These are phyloP conservation scores for Byssothecium circinans DNA, from an alignment of 2,329 filamentous ascomycete species.

Conservation along the genomic window DNA sequence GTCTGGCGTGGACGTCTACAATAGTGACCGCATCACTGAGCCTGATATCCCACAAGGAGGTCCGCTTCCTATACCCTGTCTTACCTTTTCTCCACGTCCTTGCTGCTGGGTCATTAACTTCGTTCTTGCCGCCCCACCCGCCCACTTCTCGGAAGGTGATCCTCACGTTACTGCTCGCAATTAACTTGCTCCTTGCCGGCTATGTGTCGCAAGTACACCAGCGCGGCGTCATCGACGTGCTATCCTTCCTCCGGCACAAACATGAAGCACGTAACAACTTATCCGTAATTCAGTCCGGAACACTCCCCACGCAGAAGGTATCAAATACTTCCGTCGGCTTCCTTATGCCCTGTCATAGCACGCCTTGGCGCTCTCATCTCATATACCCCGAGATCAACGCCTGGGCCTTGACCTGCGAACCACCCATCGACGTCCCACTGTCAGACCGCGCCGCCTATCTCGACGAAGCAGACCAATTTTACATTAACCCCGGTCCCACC, in stretches of 20 bases:
- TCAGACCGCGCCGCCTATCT: constrained; percentile 68
- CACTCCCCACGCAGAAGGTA: constrained; percentile 6
- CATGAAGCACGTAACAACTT: constrained; percentile 57
- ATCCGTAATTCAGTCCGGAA: constrained; percentile 66
- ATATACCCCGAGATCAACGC: constrained; percentile 73
- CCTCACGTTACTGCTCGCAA: constrained; percentile 56
- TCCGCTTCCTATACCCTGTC: constrained; percentile 93
- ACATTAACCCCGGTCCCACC: constrained; percentile 59
- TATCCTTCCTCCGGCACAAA: constrained; percentile 73
- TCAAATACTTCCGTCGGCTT: constrained; percentile 65
- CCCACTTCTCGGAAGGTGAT: constrained; percentile 52
- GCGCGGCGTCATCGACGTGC: constrained; percentile 73
- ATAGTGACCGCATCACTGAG: constrained; percentile 68
- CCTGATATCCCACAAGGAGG: constrained; percentile 89
- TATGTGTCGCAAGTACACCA: constrained; percentile 78
- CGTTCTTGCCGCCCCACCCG: constrained; percentile 60
- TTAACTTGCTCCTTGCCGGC: constrained; percentile 71
- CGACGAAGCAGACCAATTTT: constrained; percentile 92
- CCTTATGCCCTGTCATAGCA: constrained; percentile 93
- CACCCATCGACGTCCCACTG: constrained; percentile 70
- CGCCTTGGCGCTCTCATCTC: constrained; percentile 89
- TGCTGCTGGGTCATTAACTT: constrained; percentile 66
- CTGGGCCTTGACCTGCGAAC: constrained; percentile 88
- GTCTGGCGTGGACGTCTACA: constrained; percentile 50
- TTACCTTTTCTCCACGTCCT: constrained; percentile 84